These are phyloP conservation scores for Aphanoascus verrucosus DNA, from an alignment of 2,329 filamentous ascomycete genomes.

Conservation along the genomic window DNA sequence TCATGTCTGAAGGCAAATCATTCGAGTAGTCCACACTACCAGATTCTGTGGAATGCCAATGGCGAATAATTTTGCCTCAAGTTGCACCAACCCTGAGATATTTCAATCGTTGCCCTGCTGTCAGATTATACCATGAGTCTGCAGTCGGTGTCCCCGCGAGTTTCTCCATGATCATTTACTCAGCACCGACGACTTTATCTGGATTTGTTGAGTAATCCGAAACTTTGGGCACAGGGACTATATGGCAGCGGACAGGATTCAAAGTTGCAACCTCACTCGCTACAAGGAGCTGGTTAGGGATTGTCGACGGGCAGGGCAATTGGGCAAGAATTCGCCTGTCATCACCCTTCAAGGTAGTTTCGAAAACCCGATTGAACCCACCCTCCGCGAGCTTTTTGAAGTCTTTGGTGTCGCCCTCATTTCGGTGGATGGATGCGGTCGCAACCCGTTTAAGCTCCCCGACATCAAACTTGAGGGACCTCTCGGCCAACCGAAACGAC, in stretches of 20 bases:
- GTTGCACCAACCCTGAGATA: slow-evolving; percentile 16
- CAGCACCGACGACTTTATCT: slow-evolving; percentile 20
- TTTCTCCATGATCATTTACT: slow-evolving; percentile 28
- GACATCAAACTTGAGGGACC: slow-evolving; percentile 18
- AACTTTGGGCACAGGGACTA: slow-evolving; percentile 21
- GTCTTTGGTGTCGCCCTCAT: slow-evolving; percentile 12
- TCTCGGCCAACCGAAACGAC: slow-evolving; percentile 15
- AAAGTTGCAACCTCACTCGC: slow-evolving; percentile 30
- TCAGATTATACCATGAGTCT: slow-evolving; percentile 18
- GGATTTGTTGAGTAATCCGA: slow-evolving; percentile 17
- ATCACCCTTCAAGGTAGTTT: slow-evolving; percentile 21
- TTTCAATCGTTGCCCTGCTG: slow-evolving; percentile 17
- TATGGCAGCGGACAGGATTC: slow-evolving; percentile 22
- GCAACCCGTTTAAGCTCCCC: slow-evolving; percentile 16
- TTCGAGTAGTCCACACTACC: slow-evolving; percentile 17
- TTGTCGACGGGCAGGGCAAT: slow-evolving; percentile 26
- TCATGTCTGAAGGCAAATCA: slow-evolving; percentile 6
- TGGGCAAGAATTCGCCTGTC: slow-evolving; percentile 23
- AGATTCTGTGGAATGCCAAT: slow-evolving; percentile 16
- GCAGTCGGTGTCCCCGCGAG: slow-evolving; percentile 18
- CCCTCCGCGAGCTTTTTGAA: slow-evolving; percentile 29
- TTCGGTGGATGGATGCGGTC: slow-evolving; percentile 12
- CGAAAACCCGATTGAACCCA: slow-evolving; percentile 28
- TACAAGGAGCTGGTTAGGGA: slow-evolving; percentile 19
- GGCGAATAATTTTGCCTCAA: slow-evolving; percentile 19